These are phyloP conservation scores for Penicillium fimorum DNA, from an alignment of 495 filamentous ascomycete species.

Conservation along the genomic window DNA sequence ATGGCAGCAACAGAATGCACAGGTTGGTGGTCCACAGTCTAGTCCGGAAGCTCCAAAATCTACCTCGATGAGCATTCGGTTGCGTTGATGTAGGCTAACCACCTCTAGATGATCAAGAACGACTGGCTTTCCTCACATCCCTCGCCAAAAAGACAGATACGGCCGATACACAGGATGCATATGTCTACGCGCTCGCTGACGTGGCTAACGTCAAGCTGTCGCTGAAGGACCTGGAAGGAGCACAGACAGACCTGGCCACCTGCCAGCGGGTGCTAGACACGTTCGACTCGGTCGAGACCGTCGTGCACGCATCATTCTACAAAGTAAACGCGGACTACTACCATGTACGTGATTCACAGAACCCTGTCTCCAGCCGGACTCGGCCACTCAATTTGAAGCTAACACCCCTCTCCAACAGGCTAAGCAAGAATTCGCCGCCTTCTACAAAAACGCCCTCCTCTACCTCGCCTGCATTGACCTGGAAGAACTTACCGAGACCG, in stretches of 20 bases:
- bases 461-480: slow-evolving; percentile 97
- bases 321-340: slow-evolving; percentile 92
- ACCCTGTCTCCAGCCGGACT: neutral
- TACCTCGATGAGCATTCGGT: neutral
- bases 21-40: slow-evolving; percentile 52
- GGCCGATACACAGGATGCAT: slow-evolving; percentile 90
- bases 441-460: slow-evolving; percentile 95
- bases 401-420: slow-evolving; percentile 40
- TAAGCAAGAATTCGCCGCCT: slow-evolving; percentile 87
- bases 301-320: slow-evolving; percentile 97
- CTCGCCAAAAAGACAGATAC: slow-evolving; percentile 88
- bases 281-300: slow-evolving; percentile 93
- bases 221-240: slow-evolving; percentile 68
- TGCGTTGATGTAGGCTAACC: slow-evolving; percentile 11
- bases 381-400: neutral
- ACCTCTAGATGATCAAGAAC: slow-evolving; percentile 75
- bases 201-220: slow-evolving; percentile 86
- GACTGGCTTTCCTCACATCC: slow-evolving; percentile 78
- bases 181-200: slow-evolving; percentile 87
- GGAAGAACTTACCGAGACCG: slow-evolving; percentile 62
- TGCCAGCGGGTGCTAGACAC: slow-evolving; percentile 84
- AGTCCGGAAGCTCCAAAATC: neutral
- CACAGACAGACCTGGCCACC: slow-evolving; percentile 80
- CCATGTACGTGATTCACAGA: slow-evolving; percentile 51
- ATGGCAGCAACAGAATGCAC: slow-evolving; percentile 81